Evolutionary conservation across 768 basidiomycete genomes (phyloP), one percentile per base, ranked within the genome.

Genomic region (Panellus pusillus): DNA sequence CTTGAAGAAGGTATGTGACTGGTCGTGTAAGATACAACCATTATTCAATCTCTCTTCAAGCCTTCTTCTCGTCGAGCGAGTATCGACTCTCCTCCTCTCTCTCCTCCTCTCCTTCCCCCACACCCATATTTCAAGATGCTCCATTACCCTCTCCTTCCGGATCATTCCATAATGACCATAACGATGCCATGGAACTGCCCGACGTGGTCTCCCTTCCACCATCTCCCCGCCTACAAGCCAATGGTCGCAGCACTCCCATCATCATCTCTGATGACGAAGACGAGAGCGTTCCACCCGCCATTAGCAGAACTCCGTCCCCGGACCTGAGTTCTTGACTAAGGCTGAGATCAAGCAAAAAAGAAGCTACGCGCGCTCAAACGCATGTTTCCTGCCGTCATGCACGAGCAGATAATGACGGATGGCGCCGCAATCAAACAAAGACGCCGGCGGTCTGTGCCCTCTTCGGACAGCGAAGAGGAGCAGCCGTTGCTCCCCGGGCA

Each of bases 301-400:
- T 19, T 19, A 37, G 19, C 27, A n/a, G 41, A 44, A 48, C 50
- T 44, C 14, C 32, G 32, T 35, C 32, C 7, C 32, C 32, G 27
- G 27, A 42, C 57, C 62, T 24, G 65, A 60, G 55, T 70, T 20
- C 27, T 32, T 55, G 47, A 46, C 59, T 9, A 50, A 32, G 39
- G 44, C 36, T n/a, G 59, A 60, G 47, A 50, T 40, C 24, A 56
- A 56, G 47, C 42, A 74, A 29, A 67, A 47, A 75, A 70, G 62
- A 61, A 65, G 28, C 46, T 71, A 28, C 77, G 74, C 32, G 73
- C 63, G 5, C 68, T 83, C 15, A 63, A 55, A 35, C 76, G 72
- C 14, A 78, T 87, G 77, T 70, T 83, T 70, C 85, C 85, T 4
- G 72, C 72, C 11, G 75, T 74, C 44, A 79, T 86, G 78, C 66